Conservation (phyloP, 257 asterid genomes). For the Eustoma russellianum region DNA sequence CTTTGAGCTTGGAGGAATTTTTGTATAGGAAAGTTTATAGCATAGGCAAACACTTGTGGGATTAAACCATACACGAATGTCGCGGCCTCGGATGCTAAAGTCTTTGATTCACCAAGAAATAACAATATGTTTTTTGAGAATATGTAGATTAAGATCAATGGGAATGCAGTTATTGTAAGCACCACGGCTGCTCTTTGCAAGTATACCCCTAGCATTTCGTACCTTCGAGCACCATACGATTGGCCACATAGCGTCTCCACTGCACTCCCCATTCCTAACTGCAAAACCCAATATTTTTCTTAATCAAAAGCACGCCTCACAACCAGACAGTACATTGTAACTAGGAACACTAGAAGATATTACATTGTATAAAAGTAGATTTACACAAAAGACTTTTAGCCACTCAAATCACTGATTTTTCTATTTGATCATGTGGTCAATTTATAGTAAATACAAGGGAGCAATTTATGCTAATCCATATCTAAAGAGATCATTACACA, state of each 20-base stretch:
- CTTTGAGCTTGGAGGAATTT: conserved; percentile 34
- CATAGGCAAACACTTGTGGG: conserved; percentile 30
- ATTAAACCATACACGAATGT: conserved; percentile 23
- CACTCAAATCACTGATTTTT: no score
- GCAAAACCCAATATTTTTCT: neutral
- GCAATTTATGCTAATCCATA: no score
- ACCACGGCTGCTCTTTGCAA: conserved; percentile 24
- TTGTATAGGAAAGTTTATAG: conserved; percentile 29
- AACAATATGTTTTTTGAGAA: conserved; percentile 18
- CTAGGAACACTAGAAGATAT: no score
- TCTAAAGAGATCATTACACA: no score
- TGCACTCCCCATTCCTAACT: conserved; percentile 39
- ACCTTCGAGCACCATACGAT: conserved; percentile 21
- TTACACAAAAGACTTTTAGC: no score
- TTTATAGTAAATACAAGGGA: no score
- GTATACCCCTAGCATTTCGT: conserved; percentile 26
- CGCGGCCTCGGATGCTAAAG: conserved; percentile 22
- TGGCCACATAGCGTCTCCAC: conserved; percentile 39
- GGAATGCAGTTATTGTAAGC: conserved; percentile 20
- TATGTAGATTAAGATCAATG: conserved; percentile 12
- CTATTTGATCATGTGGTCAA: no score
- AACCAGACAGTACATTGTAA: no score
- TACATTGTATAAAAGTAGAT: no score
- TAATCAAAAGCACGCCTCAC: no score
- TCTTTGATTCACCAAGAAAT: conserved; percentile 19